A percentile compares a stretch with the other conserved stretches of the same genome.
Conservation (phyloP, 352 stramenopile species). For the Peronospora farinosa region DNA sequence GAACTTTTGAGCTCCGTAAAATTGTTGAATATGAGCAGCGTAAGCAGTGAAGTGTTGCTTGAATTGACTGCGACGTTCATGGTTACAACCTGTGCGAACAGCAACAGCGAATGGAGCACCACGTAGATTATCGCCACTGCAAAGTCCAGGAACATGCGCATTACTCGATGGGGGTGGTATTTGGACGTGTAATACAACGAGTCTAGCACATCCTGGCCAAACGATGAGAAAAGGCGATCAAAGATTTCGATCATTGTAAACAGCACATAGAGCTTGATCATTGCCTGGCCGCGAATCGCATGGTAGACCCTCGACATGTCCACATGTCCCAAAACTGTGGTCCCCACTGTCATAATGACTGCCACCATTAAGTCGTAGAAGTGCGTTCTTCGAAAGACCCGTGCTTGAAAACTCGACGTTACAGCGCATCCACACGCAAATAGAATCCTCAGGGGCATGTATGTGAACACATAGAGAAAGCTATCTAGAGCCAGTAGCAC, state of each 20-base stretch:
- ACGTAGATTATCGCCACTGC: constrained; percentile 71
- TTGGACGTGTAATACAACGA: constrained; percentile 89
- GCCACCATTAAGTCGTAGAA: constrained; percentile 91
- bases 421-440: constrained; percentile 66
- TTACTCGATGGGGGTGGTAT: constrained; percentile 65
- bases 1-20: constrained; percentile 97
- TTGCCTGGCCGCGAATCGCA: constrained; percentile 94
- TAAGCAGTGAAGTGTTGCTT: constrained; percentile 91
- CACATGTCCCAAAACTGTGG: constrained; percentile 71
- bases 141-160: constrained; percentile 75
- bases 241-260: constrained; percentile 99
- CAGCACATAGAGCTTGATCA: constrained; percentile 98
- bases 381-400: constrained; percentile 79
- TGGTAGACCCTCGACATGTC: constrained; percentile 98
- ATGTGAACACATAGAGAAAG: constrained; percentile 96
- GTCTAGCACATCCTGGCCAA: constrained; percentile 96
- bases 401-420: constrained; percentile 66
- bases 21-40: constrained; percentile 96
- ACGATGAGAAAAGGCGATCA: constrained; percentile 92
- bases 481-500: constrained; percentile 94
- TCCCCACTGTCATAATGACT: constrained; percentile 76
- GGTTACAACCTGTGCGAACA: constrained; percentile 96
- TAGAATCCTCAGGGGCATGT: constrained; percentile 90
- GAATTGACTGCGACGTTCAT: constrained; percentile 96
- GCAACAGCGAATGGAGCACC: constrained; percentile 89